These are phyloP conservation scores for Tolypocladium album DNA, from an alignment of 2,329 filamentous ascomycete species.

Conservation along the genomic window DNA sequence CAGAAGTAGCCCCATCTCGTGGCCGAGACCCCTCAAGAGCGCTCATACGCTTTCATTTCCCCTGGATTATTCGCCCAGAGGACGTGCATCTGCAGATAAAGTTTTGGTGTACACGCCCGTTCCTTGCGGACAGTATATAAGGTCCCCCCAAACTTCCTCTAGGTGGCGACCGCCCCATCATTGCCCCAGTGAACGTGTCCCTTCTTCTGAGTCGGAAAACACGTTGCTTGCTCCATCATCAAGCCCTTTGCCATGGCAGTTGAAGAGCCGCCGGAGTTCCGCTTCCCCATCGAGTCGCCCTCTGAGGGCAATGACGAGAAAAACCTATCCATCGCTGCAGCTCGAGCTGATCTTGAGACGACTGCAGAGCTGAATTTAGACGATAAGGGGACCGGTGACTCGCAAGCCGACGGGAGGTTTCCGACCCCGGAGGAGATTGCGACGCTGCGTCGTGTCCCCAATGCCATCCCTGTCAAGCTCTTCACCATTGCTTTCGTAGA, in stretches of 20 bases:
- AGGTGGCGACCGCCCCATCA: background rate
- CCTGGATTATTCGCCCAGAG: background rate
- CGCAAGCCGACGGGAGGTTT: slow-evolving; percentile 14
- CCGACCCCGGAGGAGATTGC: slow-evolving; percentile 52
- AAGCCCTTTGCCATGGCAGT: background rate
- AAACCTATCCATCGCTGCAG: background rate
- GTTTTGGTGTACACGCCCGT: background rate
- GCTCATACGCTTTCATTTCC: background rate
- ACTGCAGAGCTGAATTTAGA: background rate
- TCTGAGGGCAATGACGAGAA: background rate
- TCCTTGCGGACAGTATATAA: background rate
- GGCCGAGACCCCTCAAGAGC: background rate
- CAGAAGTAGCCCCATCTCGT: background rate
- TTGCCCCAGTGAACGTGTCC: background rate
- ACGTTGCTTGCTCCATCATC: too few relatives aligned
- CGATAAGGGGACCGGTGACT: background rate
- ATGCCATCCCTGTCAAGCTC: slow-evolving; percentile 51
- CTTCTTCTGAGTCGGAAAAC: background rate
- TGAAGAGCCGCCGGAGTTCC: background rate
- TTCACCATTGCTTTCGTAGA: slow-evolving; percentile 65
- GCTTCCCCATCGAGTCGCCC: background rate
- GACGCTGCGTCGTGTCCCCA: slow-evolving; percentile 53
- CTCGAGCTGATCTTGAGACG: background rate
- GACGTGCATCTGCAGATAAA: background rate
- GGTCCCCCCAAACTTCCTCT: background rate